phyloP scores from a whole-genome alignment of 139 green algal genomes.

The Coelastrella sp. region DNA sequence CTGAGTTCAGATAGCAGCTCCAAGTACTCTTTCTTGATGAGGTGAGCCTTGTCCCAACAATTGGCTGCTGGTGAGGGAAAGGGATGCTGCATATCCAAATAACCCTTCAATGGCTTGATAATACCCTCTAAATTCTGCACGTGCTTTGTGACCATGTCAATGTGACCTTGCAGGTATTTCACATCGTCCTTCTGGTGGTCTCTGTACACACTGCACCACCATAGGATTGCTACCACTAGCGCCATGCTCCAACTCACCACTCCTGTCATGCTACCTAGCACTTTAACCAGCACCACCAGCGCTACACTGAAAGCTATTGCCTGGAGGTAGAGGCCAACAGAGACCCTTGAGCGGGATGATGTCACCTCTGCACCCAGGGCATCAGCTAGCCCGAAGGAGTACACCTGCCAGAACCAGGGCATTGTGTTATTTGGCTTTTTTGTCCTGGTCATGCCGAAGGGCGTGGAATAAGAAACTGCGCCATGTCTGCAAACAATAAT shows the following conservation, averaged over 20 bases:
- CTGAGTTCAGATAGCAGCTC: not conserved
- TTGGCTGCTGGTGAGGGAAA: not conserved
- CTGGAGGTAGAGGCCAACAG: not conserved
- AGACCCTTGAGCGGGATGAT: not conserved
- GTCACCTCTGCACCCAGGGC: not conserved
- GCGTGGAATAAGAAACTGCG: not conserved
- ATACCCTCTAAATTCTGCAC: not conserved
- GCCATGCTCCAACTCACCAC: not conserved
- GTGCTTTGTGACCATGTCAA: not conserved
- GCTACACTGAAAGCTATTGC: not conserved
- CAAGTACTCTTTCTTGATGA: not conserved
- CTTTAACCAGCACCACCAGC: not conserved
- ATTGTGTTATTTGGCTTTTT: not conserved
- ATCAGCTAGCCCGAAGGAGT: slow-evolving; percentile 11
- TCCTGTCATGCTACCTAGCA: not conserved
- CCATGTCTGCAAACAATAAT: not conserved
- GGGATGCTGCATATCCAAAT: not conserved
- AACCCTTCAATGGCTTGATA: not conserved
- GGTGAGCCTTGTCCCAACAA: not conserved
- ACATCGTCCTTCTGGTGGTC: not conserved
- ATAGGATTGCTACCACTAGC: not conserved
- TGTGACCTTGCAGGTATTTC: not conserved
- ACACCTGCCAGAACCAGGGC: not conserved
- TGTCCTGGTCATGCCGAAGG: not conserved
- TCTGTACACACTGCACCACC: not conserved